A percentile compares a stretch with the other conserved stretches of the same genome.
phyloP scores from a whole-genome alignment of 768 basidiomycete species.

The Lanmaoa rubissima region DNA sequence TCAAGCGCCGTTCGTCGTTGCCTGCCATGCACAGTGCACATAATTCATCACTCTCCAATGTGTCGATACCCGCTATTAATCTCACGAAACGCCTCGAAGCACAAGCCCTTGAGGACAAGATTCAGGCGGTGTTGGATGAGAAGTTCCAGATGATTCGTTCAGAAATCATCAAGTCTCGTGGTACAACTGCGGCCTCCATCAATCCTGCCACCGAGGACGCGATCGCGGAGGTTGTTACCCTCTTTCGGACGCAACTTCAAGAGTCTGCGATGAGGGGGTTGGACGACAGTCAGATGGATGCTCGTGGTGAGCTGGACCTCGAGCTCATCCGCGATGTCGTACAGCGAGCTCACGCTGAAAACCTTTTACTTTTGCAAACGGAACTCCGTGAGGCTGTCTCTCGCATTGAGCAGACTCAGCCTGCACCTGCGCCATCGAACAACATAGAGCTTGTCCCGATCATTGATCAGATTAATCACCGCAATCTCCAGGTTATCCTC shows the following conservation, averaged over 20 bases:
- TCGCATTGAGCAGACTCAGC: conserved; percentile 35
- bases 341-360: conserved; percentile 63
- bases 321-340: conserved; percentile 70
- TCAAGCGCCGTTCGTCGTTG: conserved; percentile 55
- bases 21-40: conserved; percentile 51
- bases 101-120: conserved; percentile 57
- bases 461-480: conserved; percentile 58
- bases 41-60: conserved; percentile 43
- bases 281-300: conserved; percentile 67
- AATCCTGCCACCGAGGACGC: conserved; percentile 55
- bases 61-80: conserved; percentile 47
- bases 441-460: conserved; percentile 39
- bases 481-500: conserved; percentile 58
- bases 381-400: conserved; percentile 56
- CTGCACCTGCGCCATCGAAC: conserved; percentile 10
- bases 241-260: conserved; percentile 67
- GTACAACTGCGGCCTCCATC: conserved; percentile 30
- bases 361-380: conserved; percentile 53
- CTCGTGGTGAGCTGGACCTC: conserved; percentile 75
- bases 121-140: conserved; percentile 66
- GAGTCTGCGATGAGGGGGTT: conserved; percentile 55
- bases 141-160: conserved; percentile 55
- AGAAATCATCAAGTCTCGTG: conserved; percentile 34
- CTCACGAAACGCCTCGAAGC: conserved; percentile 56
- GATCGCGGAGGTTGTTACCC: conserved; percentile 62